Percentiles rank a stretch among this genome's conserved stretches.
These are phyloP conservation scores for Candida nanaspora DNA, from an alignment of 805 yeast species.

Conservation along the genomic window DNA sequence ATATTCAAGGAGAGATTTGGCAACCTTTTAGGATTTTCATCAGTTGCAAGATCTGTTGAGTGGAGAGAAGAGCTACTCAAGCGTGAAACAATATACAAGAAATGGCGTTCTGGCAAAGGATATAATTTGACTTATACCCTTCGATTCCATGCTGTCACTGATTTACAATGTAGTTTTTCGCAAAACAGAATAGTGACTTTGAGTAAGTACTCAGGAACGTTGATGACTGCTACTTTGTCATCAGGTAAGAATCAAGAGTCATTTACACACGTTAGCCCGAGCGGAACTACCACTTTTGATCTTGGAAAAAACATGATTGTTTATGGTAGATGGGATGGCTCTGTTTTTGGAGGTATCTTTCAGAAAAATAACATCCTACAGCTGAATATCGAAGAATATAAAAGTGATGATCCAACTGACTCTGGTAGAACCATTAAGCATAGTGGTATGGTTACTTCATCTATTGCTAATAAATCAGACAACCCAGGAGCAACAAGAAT, in stretches of 20 bases:
- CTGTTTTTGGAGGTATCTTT: constrained; percentile 14
- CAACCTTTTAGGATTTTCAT: constrained; percentile 30
- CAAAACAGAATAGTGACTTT: constrained; percentile 17
- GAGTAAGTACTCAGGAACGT: constrained; percentile 18
- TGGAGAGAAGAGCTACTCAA: constrained; percentile 42
- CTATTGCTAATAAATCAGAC: constrained; percentile 11
- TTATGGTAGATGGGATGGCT: constrained; percentile 29
- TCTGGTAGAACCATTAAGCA: constrained; percentile 8
- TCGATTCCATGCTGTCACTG: constrained; percentile 13
- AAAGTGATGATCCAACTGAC: not conserved
- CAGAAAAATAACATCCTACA: constrained; percentile 1
- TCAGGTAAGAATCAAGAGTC: constrained; percentile 16
- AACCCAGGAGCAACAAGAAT: constrained; percentile 19
- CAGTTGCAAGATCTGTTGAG: constrained; percentile 32
- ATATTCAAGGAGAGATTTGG: constrained; percentile 35
- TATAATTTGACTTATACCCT: constrained; percentile 14
- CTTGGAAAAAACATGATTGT: constrained; percentile 18
- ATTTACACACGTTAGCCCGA: constrained; percentile 17
- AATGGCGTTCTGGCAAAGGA: constrained; percentile 32
- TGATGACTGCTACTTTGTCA: constrained; percentile 14
- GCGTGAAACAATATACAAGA: constrained; percentile 27
- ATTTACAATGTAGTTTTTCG: constrained; percentile 19
- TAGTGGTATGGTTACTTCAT: constrained; percentile 16
- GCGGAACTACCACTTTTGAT: constrained; percentile 23
- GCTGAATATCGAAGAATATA: not conserved